Evolutionary conservation across 805 yeast genomes (phyloP), one percentile per base, ranked within the genome.

Genomic region (Lipomyces oligophaga): DNA sequence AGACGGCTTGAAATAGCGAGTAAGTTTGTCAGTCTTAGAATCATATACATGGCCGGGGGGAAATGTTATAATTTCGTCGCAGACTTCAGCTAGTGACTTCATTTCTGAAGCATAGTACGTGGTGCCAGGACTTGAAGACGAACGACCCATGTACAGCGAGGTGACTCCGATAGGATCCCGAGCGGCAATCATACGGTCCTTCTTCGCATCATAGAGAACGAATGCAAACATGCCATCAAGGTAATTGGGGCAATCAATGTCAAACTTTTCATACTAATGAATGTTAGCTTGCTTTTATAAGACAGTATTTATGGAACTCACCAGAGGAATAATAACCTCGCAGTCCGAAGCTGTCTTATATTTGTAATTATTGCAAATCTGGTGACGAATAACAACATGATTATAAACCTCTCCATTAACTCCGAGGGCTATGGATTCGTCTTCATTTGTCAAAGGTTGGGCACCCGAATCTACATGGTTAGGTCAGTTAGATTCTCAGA

Each of bases 391-490:
- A 60, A 82, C 76, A 68, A 89, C 86, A 72, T 93, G 98, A 83
- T 93, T 93, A 74, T 93, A 93, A 63, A 93, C 90, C 72, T 93
- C 99, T 61, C 97, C 99, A 75, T 93, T 93, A 67, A 93, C 98
- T 52, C 94, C 79, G 55, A 93, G 73, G 28, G 79, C 69, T 65
- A 78, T 78, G 60, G 81, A 70, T 52, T 77, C 94, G 60, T 88
- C 95, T 46, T 76, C 73, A 52, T 86, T 83, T 54, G 82, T 75
- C 71, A 93, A 84, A 58, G 99, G 99, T 73, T 93, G 99, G 55
- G 98, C 96, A 65, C 99, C 99, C 36, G 96, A 75, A 67, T 88
- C 97, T 97, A 84, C 7, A 15, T 8, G 5, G 32, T 37, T 11
- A 21, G 35, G 18, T 10, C 24, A n/a, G 22, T 39, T 40, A 38